Evolutionary conservation across 2,329 filamentous ascomycete species (phyloP).

Genomic region (Beauveria varroae): DNA sequence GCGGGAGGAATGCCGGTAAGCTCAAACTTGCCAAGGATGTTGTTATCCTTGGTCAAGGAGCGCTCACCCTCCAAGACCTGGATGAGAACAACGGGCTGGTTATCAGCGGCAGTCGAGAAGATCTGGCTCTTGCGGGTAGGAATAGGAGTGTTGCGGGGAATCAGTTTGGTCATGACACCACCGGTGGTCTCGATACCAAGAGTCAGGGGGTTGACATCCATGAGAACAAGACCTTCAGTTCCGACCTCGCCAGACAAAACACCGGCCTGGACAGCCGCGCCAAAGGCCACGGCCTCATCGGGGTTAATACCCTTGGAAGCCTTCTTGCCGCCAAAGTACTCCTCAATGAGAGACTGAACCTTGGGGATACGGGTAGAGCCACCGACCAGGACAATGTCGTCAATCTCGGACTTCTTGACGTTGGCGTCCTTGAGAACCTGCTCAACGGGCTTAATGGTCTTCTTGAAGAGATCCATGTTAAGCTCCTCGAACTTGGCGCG

Average conservation of each 20-base stretch:
- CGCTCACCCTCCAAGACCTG: slow-evolving; percentile 95
- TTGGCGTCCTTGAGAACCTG: slow-evolving; percentile 98
- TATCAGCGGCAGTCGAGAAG: slow-evolving; percentile 94
- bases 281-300: slow-evolving; percentile 96
- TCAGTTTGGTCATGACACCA: slow-evolving; percentile 96
- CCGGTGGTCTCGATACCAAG: slow-evolving; percentile 97
- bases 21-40: slow-evolving; percentile 96
- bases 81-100: slow-evolving; percentile 92
- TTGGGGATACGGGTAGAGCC: slow-evolving; percentile 99
- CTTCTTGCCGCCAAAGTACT: slow-evolving; percentile 94
- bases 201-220: slow-evolving; percentile 95
- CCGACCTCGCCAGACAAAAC: slow-evolving; percentile 83
- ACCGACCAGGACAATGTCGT: slow-evolving; percentile 96
- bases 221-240: slow-evolving; percentile 75
- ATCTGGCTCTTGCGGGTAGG: slow-evolving; percentile 96
- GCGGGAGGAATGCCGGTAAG: slow-evolving; percentile 92
- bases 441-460: slow-evolving; percentile 96
- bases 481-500: slow-evolving; percentile 99
- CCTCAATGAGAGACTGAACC: slow-evolving; percentile 89
- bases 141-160: slow-evolving; percentile 88
- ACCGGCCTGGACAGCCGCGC: slow-evolving; percentile 95
- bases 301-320: slow-evolving; percentile 99
- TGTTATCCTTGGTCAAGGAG: slow-evolving; percentile 93
- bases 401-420: slow-evolving; percentile 88
- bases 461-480: slow-evolving; percentile 99